A percentile compares a stretch with the other conserved stretches of the same genome.
Evolutionary conservation across 495 filamentous ascomycete genomes (phyloP).

Genomic region (Cetradonia linearis): DNA sequence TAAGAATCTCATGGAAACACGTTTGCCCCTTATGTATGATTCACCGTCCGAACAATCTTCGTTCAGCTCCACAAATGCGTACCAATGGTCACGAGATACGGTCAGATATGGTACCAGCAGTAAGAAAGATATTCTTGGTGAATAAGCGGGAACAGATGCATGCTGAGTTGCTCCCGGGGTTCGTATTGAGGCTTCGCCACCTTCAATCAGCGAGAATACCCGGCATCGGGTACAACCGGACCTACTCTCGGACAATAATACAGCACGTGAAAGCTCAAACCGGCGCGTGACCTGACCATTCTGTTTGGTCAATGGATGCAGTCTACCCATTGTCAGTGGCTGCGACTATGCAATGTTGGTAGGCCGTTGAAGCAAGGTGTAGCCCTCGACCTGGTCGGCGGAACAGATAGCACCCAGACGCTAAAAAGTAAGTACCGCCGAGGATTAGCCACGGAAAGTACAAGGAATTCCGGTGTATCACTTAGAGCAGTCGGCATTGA

Average conservation of each 20-base stretch:
- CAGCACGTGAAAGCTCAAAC: background rate
- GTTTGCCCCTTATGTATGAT: constrained; percentile 21
- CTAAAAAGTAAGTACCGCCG: background rate
- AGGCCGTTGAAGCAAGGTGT: background rate
- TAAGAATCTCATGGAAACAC: too few relatives aligned
- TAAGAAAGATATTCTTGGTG: background rate
- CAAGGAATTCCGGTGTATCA: too few relatives aligned
- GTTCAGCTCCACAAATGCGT: constrained; percentile 10
- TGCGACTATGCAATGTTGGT: background rate
- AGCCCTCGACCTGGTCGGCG: background rate
- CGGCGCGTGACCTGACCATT: background rate
- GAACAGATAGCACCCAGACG: background rate
- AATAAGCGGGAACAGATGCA: background rate
- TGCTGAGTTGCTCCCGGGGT: background rate
- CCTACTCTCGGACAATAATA: background rate
- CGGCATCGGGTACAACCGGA: constrained; percentile 10
- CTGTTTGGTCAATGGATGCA: background rate
- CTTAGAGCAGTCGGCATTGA: background rate
- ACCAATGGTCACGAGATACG: background rate
- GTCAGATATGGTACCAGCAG: background rate
- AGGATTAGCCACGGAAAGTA: background rate
- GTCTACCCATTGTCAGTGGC: background rate
- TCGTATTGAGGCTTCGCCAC: background rate
- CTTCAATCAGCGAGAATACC: background rate
- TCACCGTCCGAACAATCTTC: constrained; percentile 9